Percentiles rank a stretch among this genome's conserved stretches.
Conservation (phyloP, 2,329 filamentous ascomycete genomes). For the Intubia oerlemansii region DNA sequence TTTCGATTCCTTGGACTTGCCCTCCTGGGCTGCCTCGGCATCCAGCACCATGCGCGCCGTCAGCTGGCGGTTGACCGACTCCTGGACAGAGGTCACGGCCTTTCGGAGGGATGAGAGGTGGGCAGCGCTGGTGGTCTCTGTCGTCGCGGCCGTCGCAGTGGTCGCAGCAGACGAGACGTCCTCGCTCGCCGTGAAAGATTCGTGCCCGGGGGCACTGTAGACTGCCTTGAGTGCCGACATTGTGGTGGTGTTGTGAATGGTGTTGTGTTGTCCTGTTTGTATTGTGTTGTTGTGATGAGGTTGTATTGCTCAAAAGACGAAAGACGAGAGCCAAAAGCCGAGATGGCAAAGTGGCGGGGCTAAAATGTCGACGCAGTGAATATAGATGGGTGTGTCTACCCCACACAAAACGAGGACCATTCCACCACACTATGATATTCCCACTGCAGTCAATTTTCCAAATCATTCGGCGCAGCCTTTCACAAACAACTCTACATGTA, state of each 20-base stretch:
- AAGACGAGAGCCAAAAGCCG: too few relatives aligned
- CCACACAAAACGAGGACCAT: too few relatives aligned
- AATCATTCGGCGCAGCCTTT: too few relatives aligned
- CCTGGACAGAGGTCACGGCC: slow-evolving; percentile 38
- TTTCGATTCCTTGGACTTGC: slow-evolving; percentile 26
- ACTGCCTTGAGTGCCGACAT: slow-evolving; percentile 3
- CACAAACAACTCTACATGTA: too few relatives aligned
- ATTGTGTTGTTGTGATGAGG: too few relatives aligned
- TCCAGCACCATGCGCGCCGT: slow-evolving; percentile 58
- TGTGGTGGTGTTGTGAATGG: neutral
- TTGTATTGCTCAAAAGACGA: too few relatives aligned
- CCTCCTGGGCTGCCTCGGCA: slow-evolving; percentile 27
- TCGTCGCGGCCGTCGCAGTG: slow-evolving; percentile 5
- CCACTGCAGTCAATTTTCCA: too few relatives aligned
- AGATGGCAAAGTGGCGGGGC: too few relatives aligned
- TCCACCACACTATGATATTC: too few relatives aligned
- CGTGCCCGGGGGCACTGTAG: slow-evolving; percentile 5
- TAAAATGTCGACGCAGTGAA: too few relatives aligned
- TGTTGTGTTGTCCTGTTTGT: neutral
- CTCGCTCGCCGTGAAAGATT: slow-evolving; percentile 2
- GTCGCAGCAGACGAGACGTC: slow-evolving; percentile 11
- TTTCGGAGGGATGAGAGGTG: slow-evolving; percentile 38
- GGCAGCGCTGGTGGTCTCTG: slow-evolving; percentile 30
- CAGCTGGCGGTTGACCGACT: slow-evolving; percentile 46
- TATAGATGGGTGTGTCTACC: too few relatives aligned